Percentiles rank a stretch among this genome's conserved stretches.
Conservation (phyloP, 305 asterid genomes). For the Rubia peregrina region DNA sequence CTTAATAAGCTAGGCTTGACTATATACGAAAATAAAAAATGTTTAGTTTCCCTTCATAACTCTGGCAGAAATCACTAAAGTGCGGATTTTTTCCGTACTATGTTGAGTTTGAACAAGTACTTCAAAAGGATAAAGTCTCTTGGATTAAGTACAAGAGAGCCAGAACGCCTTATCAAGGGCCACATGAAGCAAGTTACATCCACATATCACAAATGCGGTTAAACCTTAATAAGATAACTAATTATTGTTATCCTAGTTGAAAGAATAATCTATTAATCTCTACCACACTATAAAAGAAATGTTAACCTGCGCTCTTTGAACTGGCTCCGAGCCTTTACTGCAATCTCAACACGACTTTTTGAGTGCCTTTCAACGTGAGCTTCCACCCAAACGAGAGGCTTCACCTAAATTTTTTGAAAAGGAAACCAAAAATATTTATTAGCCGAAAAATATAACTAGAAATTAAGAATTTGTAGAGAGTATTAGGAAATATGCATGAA, state of each 20-base stretch:
- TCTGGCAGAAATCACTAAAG: background rate
- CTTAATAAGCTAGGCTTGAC: background rate
- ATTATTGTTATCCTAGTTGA: background rate
- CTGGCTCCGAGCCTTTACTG: conserved; percentile 91
- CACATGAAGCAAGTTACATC: background rate
- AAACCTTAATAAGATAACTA: background rate
- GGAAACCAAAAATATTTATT: background rate
- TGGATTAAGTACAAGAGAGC: background rate
- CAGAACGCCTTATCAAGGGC: background rate
- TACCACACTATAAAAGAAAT: background rate
- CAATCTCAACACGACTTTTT: conserved; percentile 81
- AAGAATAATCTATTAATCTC: background rate
- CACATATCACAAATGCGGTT: background rate
- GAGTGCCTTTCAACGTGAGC: conserved; percentile 97
- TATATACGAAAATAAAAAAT: background rate
- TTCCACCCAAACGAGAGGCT: conserved; percentile 96
- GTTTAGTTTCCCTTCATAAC: background rate
- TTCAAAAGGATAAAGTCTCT: background rate
- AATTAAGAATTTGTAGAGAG: background rate
- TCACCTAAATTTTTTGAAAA: conserved; percentile 45
- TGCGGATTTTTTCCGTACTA: background rate
- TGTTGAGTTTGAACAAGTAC: background rate
- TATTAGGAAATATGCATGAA: background rate
- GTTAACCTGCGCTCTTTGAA: conserved; percentile 94
- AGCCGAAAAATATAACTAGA: background rate